A percentile compares a stretch with the other conserved stretches of the same genome.
These are phyloP conservation scores for Cylindrotheca closterium DNA, from an alignment of 108 stramenopile genomes.

Conservation along the genomic window DNA sequence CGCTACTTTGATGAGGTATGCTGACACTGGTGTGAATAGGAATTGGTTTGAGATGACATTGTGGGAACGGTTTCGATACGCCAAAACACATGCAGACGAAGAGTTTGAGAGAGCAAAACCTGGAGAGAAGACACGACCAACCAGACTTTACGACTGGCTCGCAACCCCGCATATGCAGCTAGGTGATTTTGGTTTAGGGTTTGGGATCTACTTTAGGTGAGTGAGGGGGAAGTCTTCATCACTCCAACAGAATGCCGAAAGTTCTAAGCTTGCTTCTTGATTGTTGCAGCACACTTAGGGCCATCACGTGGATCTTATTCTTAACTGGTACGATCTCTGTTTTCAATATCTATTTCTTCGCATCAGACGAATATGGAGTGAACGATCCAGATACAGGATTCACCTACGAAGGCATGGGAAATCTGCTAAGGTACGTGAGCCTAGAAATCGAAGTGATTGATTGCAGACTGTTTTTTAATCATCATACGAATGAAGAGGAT, in stretches of 20 bases:
- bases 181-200: constrained; percentile 63
- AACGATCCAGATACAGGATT: background rate
- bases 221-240: background rate
- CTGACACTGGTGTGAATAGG: constrained; percentile 2
- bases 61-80: background rate
- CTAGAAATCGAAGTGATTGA: background rate
- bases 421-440: background rate
- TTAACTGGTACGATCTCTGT: constrained; percentile 69
- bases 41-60: background rate
- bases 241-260: background rate
- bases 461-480: background rate
- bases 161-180: constrained; percentile 56
- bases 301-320: constrained; percentile 37
- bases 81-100: constrained; percentile 7
- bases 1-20: constrained; percentile 61
- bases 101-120: constrained; percentile 37
- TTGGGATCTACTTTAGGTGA: constrained; percentile 75
- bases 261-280: background rate
- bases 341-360: constrained; percentile 76
- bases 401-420: background rate
- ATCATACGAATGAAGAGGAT: constrained; percentile 11
- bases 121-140: constrained; percentile 58
- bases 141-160: constrained; percentile 68
- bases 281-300: constrained; percentile 48
- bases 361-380: constrained; percentile 45